phyloP scores from a whole-genome alignment of 208 protist genomes.

The Leishmania turanica region DNA sequence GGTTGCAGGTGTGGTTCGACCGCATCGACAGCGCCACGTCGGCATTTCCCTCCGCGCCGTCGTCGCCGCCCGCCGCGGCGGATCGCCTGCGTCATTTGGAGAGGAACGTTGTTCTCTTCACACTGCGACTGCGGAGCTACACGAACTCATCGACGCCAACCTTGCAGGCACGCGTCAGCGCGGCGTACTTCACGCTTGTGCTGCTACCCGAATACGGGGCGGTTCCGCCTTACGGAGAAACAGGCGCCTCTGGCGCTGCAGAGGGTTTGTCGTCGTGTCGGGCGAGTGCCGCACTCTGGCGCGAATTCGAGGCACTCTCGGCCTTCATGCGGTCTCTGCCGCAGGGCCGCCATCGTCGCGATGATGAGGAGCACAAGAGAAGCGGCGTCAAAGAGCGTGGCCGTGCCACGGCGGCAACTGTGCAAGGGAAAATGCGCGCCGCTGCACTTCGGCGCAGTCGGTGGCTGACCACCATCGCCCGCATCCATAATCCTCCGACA shows the following conservation, averaged over 20 bases:
- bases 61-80: slow-evolving; percentile 1
- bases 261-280: neutral
- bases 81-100: slow-evolving; percentile 15
- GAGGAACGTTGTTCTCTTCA: slow-evolving; percentile 10
- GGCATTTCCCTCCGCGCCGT: neutral
- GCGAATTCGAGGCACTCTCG: slow-evolving; percentile 18
- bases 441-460: slow-evolving; percentile 19
- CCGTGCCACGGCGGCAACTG: neutral
- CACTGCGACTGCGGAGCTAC: slow-evolving; percentile 8
- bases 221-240: too few relatives aligned
- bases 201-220: slow-evolving; percentile 14
- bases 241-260: neutral
- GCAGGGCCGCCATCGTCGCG: neutral
- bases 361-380: neutral
- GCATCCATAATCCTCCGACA: neutral
- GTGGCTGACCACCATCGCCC: slow-evolving; percentile 17
- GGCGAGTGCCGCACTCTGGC: slow-evolving; percentile 10
- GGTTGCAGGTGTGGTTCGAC: slow-evolving; percentile 18
- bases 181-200: slow-evolving; percentile 7
- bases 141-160: neutral
- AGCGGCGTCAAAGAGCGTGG: neutral
- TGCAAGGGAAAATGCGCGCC: slow-evolving; percentile 3
- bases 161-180: neutral
- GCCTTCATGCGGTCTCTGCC: slow-evolving; percentile 14
- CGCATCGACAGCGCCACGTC: slow-evolving; percentile 19